These are phyloP conservation scores for Chlamydomonas reinhardtii DNA, from an alignment of 163 green algal species.

Conservation along the genomic window DNA sequence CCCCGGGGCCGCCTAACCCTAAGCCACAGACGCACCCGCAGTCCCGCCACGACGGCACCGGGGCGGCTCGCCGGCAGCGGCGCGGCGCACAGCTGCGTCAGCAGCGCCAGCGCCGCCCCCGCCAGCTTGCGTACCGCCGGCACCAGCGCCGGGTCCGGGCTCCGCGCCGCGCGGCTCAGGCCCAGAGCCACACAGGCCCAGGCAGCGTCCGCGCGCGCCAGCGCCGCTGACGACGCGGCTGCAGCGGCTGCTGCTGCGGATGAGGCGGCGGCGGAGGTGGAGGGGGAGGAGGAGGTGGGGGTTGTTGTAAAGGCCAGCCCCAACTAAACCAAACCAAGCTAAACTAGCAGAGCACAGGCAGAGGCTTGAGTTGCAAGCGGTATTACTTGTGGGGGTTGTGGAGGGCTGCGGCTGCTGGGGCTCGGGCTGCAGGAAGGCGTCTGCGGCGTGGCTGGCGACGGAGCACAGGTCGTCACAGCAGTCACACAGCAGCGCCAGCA, in stretches of 20 bases:
- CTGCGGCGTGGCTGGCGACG: slow-evolving; percentile 8
- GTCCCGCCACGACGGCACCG: slow-evolving; percentile 8
- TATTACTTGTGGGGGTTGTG: too few species aligned
- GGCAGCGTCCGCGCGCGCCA: slow-evolving; percentile 9
- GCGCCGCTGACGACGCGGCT: neutral
- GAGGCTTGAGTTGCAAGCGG: too few species aligned
- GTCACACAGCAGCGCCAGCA: neutral
- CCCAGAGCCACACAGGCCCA: slow-evolving; percentile 25
- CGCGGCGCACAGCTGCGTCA: neutral
- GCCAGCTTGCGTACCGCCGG: neutral
- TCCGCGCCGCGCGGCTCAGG: neutral
- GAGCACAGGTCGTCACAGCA: slow-evolving; percentile 20
- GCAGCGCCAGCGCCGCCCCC: slow-evolving; percentile 3
- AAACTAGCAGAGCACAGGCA: too few species aligned
- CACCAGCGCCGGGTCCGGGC: neutral
- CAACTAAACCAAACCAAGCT: too few species aligned
- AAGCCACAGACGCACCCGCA: neutral
- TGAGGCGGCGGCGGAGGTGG: neutral
- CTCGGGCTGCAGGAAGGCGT: slow-evolving; percentile 18
- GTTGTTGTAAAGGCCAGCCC: too few species aligned
- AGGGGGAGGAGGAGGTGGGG: neutral
- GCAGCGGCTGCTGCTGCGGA: neutral
- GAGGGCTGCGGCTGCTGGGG: too few species aligned
- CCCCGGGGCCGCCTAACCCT: too few species aligned
- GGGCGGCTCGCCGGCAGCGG: slow-evolving; percentile 7